Conservation (phyloP, 169 alveolate genomes). For the Miamiensis avidus region DNA sequence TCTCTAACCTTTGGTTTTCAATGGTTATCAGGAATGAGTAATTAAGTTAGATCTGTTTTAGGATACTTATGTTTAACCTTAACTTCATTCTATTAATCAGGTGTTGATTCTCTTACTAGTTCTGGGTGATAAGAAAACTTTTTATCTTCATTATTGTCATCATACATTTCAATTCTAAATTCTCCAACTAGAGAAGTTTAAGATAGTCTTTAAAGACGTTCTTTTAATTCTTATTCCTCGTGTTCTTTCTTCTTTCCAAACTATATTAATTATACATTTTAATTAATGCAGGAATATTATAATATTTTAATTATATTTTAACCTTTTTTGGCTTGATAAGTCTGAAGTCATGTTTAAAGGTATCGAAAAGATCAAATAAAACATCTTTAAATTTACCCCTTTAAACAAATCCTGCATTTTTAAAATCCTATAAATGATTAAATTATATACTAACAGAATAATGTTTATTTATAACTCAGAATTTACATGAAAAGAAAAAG, state of each 20-base stretch:
- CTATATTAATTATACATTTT: neutral
- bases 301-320: neutral
- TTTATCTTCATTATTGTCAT: neutral
- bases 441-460: no score
- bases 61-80: neutral
- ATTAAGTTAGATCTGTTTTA: neutral
- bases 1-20: neutral
- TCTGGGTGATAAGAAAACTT: neutral
- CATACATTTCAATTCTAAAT: neutral
- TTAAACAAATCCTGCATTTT: conserved; percentile 9
- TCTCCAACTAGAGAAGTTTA: neutral
- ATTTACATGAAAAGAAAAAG: conserved; percentile 15
- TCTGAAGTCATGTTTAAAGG: conserved; percentile 42
- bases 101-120: neutral
- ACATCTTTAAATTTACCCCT: conserved; percentile 29
- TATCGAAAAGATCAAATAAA: conserved; percentile 25
- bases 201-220: neutral
- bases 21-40: neutral
- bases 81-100: no score
- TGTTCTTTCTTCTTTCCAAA: neutral
- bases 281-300: neutral
- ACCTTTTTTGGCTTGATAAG: conserved; percentile 43
- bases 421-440: conserved; percentile 31
- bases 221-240: neutral
- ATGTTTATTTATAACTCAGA: no score